Evolutionary conservation across 345 rosid genomes (phyloP), one percentile per base, ranked within the genome.

Genomic region (Trapa incisa): DNA sequence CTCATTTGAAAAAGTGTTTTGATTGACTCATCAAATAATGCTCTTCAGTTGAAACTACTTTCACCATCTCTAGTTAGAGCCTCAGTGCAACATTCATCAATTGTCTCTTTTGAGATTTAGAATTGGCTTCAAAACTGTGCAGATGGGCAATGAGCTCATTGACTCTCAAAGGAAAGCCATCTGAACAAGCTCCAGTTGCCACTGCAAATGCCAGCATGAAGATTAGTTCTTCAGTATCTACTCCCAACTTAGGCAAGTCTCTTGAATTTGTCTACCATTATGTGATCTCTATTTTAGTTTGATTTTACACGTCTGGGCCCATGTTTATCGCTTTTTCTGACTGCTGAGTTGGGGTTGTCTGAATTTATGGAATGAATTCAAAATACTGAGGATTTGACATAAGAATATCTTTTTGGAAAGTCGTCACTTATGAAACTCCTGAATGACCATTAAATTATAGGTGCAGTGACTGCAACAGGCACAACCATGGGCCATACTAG

Each of bases 141-240:
- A 91, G 99, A 76, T 94, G 99, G 99, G 99, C 99, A 69, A 87
- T 94, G 91, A 94, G 97, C 82, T 94, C 99, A 70, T 83, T 94
- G 82, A 91, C 93, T 61, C 87, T 85, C 33, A 94, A 91, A 85
- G 96, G 96, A 64, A 94, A 91, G 81, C 89, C 87, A 72, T 83
- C 88, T 36, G 96, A 94, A 62, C 99, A 89, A 73, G 81, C 86
- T 61, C 70, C 89, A 61, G 80, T 89, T 76, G 80, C 91, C 71
- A 72, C 91, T 53, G 78, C 87, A 68, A 84, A 76, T 68, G 75
- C 90, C 56, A 80, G 72, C 50, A 58, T 82, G 43, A 45, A 11
- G 2, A 9, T 12, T 58, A 73, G 84, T 72, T 76, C 96, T 61
- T 66, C 77, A n/a, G 71, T 77, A 69, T 81, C 96, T 43, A 80